Percentiles rank a stretch among this genome's conserved stretches.
phyloP scores from a whole-genome alignment of 257 asterid genomes.

The Haberlea rhodopensis region DNA sequence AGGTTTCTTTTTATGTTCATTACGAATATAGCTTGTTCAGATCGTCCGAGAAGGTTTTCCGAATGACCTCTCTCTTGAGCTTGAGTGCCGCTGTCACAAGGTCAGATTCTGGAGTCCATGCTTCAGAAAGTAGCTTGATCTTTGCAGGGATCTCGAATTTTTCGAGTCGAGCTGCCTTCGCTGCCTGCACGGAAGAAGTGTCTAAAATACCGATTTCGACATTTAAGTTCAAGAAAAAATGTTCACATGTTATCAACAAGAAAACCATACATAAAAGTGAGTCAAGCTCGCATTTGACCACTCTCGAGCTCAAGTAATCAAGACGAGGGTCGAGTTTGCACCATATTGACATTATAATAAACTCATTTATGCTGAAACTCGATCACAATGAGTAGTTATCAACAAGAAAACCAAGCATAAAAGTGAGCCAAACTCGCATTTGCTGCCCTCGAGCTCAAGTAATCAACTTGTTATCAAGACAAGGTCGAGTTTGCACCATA shows the following conservation, averaged over 20 bases:
- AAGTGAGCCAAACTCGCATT: not conserved
- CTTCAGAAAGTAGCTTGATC: slow-evolving; percentile 73
- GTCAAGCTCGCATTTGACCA: not conserved
- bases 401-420: not conserved
- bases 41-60: slow-evolving; percentile 70
- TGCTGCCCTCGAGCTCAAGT: not conserved
- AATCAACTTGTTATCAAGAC: not conserved
- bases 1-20: slow-evolving; percentile 23
- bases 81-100: slow-evolving; percentile 92
- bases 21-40: slow-evolving; percentile 61
- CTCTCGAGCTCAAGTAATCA: not conserved
- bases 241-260: no score
- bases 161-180: slow-evolving; percentile 72
- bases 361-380: not conserved
- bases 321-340: not conserved
- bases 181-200: slow-evolving; percentile 49
- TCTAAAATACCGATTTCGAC: no score
- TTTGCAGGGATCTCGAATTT: slow-evolving; percentile 78
- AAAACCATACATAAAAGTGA: not conserved
- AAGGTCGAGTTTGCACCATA: not conserved
- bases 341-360: not conserved
- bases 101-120: slow-evolving; percentile 96
- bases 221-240: no score
- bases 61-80: slow-evolving; percentile 76
- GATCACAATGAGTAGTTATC: slow-evolving; percentile 8